Base-by-base conservation (phyloP, 2,329 filamentous ascomycete genomes). In the Penicillium janthinellum region DNA sequence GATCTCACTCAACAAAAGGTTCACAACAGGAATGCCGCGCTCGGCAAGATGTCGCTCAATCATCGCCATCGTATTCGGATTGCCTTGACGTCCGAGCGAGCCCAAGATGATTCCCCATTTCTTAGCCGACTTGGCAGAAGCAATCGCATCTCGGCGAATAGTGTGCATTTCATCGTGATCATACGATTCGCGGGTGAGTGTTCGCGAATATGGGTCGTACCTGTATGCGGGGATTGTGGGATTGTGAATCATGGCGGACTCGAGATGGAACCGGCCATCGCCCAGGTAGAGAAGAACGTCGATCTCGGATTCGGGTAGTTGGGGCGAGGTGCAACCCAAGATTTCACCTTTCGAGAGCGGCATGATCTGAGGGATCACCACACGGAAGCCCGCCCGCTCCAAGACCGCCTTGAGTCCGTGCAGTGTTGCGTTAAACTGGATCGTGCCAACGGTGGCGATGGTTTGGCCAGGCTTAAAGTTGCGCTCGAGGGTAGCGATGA, bases 201-300 rank as follows among this genome's bases (percentile, higher is more conserved):
- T 92, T 52, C 94, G 87, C 11, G 92, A 95, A 79, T 99, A 99
- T 0, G 96, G 95, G 73, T 99, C 95, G 76, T 99, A 99, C 64
- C 95, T 86, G 78, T 97, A 99, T 1, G 96, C 94, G 0, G 94
- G 91, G 38, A 97, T 86, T 5, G 82, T 79, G 0, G 96, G 95
- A 77, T 99, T 99, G 73, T 98, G 95, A 66, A 99, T 99, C 94
- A 99, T 99, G 71, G 96, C 94, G 71, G 91, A 96, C 78, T 99
- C 95, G 45, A 99, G 89, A 75, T 99, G 95, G 81, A 97, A 97
- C 60, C 93, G 86, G 12, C 93, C 93, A 72, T 97, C 93, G 49
- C 93, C 93, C 14, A 97, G 86, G 74, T 97, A 97, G 1, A 97
- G 81, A 48, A 97, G 89, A 64, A 92, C 78, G 71, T 96, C 91